Conservation (phyloP, 2,329 filamentous ascomycete genomes). For the Hirsutella rhossiliensis region DNA sequence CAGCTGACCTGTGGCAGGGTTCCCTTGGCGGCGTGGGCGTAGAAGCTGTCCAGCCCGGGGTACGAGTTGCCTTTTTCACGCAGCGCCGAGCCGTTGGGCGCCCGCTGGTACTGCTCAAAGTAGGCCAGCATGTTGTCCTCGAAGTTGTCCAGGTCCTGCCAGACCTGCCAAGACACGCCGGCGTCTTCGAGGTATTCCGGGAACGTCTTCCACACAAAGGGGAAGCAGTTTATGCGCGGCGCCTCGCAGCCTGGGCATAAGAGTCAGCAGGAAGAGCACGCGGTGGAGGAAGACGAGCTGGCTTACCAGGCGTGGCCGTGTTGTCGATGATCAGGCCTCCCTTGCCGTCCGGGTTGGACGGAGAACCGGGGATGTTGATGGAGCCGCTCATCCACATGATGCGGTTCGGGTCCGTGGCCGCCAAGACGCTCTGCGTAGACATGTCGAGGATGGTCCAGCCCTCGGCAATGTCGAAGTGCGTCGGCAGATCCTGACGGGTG, state of each 20-base stretch:
- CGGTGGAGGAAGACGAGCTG: conserved; percentile 5
- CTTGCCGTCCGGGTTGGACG: conserved; percentile 16
- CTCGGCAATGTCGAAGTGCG: conserved; percentile 42
- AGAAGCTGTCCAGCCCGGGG: conserved; percentile 34
- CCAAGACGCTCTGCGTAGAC: conserved; percentile 7
- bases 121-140: conserved; percentile 41
- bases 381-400: conserved; percentile 23
- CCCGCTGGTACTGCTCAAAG: conserved; percentile 8
- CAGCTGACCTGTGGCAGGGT: conserved; percentile 37
- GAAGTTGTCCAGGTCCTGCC: conserved; percentile 35
- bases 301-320: conserved; percentile 15
- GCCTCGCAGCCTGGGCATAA: conserved; percentile 22
- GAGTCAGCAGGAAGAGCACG: not conserved
- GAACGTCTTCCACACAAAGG: conserved; percentile 38
- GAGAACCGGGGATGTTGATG: conserved; percentile 32
- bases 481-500: conserved; percentile 36
- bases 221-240: conserved; percentile 33
- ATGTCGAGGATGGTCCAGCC: conserved; percentile 29
- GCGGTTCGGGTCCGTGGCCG: conserved; percentile 35
- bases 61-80: conserved; percentile 22
- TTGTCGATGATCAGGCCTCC: conserved; percentile 36
- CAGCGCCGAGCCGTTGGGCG: conserved; percentile 5
- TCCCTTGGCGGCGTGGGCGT: conserved; percentile 32
- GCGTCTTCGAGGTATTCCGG: conserved; percentile 34
- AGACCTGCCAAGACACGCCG: conserved; percentile 37